Evolutionary conservation across 331 rosid genomes (phyloP).

Genomic region (Phaseolus coccineus): DNA sequence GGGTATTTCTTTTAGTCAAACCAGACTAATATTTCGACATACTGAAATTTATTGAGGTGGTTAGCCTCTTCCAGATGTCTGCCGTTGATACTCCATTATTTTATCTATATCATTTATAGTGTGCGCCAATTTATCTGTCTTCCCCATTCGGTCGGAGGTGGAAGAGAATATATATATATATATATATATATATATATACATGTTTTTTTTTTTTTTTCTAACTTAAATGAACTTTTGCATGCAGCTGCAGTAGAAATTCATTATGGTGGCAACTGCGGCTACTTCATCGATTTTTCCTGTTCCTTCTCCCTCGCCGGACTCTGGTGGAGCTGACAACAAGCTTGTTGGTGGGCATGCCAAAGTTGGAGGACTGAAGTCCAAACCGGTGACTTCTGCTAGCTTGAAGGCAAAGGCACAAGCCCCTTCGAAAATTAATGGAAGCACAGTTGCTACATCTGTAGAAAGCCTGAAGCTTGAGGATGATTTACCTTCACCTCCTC

Average conservation of each 20-base stretch:
- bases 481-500: slow-evolving; percentile 64
- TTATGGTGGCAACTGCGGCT: slow-evolving; percentile 93
- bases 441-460: slow-evolving; percentile 56
- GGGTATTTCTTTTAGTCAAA: not conserved
- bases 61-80: not conserved
- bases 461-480: slow-evolving; percentile 69
- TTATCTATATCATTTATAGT: not conserved
- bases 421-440: slow-evolving; percentile 83
- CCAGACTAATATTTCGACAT: not conserved
- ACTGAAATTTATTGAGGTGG: not conserved
- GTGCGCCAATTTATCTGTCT: not conserved
- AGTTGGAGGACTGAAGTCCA: slow-evolving; percentile 68
- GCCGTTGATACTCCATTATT: slow-evolving; percentile 10
- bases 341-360: slow-evolving; percentile 56
- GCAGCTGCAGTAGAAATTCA: slow-evolving; percentile 50
- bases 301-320: slow-evolving; percentile 60
- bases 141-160: not conserved
- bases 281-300: slow-evolving; percentile 71
- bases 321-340: slow-evolving; percentile 59
- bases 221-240: slow-evolving; percentile 34
- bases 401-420: slow-evolving; percentile 93
- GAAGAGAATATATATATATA: not conserved
- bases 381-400: slow-evolving; percentile 61
- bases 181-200: not conserved
- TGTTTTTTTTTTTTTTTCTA: not conserved